phyloP scores from a whole-genome alignment of 1,284 basidiomycete genomes.

The Coniferiporia weirii region DNA sequence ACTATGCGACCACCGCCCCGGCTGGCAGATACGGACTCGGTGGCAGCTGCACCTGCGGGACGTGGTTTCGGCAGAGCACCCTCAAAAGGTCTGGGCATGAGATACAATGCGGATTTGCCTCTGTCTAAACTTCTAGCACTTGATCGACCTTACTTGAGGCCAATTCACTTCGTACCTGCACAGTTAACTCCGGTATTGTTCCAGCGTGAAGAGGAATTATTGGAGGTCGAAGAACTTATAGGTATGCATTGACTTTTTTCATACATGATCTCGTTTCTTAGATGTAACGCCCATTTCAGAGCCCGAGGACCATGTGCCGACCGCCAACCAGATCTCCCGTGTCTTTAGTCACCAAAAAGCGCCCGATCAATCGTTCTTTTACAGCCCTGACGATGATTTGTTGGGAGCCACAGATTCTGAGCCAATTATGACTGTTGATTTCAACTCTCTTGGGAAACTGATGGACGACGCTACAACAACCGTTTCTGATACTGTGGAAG shows the following conservation, averaged over 20 bases:
- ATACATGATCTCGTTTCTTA: neutral
- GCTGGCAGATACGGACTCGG: conserved; percentile 5
- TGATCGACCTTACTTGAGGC: conserved; percentile 55
- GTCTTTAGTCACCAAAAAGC: conserved; percentile 44
- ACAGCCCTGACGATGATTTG: conserved; percentile 25
- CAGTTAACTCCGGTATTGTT: conserved; percentile 53
- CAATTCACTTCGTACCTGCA: conserved; percentile 64
- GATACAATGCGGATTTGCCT: conserved; percentile 31
- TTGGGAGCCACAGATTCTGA: conserved; percentile 25
- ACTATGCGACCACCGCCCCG: conserved; percentile 10
- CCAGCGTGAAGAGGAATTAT: conserved; percentile 58
- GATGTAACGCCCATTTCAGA: conserved; percentile 27
- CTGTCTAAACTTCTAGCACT: conserved; percentile 52
- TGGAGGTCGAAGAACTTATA: conserved; percentile 50
- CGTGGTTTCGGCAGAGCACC: conserved; percentile 12
- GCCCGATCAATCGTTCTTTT: conserved; percentile 17
- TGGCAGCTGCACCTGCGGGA: conserved; percentile 1
- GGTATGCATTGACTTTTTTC: conserved; percentile 33
- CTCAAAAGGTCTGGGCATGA: conserved; percentile 20
- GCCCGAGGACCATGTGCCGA: conserved; percentile 54
- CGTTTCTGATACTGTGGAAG: neutral
- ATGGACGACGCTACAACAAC: conserved; percentile 7
- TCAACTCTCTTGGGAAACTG: conserved; percentile 15
- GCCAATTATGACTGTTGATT: conserved; percentile 14
- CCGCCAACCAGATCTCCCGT: conserved; percentile 53